Conservation (phyloP, 345 rosid genomes). For the Lumnitzera littorea region DNA sequence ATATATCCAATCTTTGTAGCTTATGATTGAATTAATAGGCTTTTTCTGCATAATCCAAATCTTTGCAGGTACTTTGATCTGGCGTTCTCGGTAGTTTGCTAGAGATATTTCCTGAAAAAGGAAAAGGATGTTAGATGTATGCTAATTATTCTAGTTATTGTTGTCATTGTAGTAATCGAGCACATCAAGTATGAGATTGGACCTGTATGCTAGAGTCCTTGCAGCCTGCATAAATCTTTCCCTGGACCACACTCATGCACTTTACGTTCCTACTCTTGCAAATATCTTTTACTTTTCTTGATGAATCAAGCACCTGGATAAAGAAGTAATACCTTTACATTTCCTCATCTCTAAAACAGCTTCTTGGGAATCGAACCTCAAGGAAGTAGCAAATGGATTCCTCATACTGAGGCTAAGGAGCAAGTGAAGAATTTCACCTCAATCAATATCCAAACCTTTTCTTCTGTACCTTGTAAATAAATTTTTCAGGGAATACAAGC, state of each 20-base stretch:
- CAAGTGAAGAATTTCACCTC: too few relatives aligned
- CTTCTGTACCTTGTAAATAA: too few relatives aligned
- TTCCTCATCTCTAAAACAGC: background rate
- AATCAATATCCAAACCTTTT: too few relatives aligned
- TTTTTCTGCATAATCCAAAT: constrained; percentile 66
- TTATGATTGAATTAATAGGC: constrained; percentile 52
- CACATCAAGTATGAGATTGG: constrained; percentile 2
- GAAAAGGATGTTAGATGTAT: background rate
- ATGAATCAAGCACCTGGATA: constrained; percentile 60
- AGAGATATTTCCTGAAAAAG: constrained; percentile 46
- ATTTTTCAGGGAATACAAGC: too few relatives aligned
- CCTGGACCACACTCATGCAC: constrained; percentile 51
- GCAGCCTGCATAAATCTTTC: constrained; percentile 76
- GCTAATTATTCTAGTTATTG: background rate
- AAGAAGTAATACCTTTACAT: background rate
- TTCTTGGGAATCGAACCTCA: background rate
- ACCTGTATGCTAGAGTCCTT: constrained; percentile 88
- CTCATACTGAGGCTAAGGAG: too few relatives aligned
- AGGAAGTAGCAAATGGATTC: background rate
- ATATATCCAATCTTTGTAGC: constrained; percentile 80
- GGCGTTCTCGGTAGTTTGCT: constrained; percentile 45
- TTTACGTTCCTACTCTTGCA: constrained; percentile 55
- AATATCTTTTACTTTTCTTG: constrained; percentile 39
- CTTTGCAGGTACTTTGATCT: constrained; percentile 62
- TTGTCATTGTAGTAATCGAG: background rate